Percentiles rank a stretch among this genome's conserved stretches.
phyloP scores from a whole-genome alignment of 2,329 filamentous ascomycete species.

The Coniella vitis region DNA sequence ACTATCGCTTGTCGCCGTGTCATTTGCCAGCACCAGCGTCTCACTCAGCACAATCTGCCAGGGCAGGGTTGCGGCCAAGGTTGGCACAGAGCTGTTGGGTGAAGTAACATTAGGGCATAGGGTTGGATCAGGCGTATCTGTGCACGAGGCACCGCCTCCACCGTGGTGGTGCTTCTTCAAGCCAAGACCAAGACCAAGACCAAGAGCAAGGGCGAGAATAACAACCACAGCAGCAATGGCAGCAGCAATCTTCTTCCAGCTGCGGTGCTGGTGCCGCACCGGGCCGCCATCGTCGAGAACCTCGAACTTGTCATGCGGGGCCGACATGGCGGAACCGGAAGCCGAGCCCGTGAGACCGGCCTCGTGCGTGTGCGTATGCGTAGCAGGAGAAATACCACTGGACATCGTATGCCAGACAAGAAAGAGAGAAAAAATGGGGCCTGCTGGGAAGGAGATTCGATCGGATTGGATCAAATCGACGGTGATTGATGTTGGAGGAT shows the following conservation, averaged over 20 bases:
- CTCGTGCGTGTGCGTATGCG: no score
- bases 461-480: no score
- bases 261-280: not conserved
- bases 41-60: conserved; percentile 57
- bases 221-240: conserved; percentile 16
- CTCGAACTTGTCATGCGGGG: conserved; percentile 9
- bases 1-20: conserved; percentile 29
- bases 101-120: conserved; percentile 21
- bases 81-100: conserved; percentile 8
- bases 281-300: not conserved
- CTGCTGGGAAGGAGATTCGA: no score
- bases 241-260: conserved; percentile 8
- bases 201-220: conserved; percentile 42
- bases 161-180: conserved; percentile 23
- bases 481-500: no score
- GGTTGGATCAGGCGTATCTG: conserved; percentile 14
- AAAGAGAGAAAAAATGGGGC: no score
- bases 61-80: conserved; percentile 33
- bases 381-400: no score
- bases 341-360: not conserved
- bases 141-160: conserved; percentile 4
- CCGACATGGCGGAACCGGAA: conserved; percentile 4
- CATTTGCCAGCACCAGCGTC: conserved; percentile 33
- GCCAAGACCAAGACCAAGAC: conserved; percentile 49
- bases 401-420: no score